Evolutionary conservation across 2,329 filamentous ascomycete species (phyloP).

Genomic region (Colletotrichum abscissum): DNA sequence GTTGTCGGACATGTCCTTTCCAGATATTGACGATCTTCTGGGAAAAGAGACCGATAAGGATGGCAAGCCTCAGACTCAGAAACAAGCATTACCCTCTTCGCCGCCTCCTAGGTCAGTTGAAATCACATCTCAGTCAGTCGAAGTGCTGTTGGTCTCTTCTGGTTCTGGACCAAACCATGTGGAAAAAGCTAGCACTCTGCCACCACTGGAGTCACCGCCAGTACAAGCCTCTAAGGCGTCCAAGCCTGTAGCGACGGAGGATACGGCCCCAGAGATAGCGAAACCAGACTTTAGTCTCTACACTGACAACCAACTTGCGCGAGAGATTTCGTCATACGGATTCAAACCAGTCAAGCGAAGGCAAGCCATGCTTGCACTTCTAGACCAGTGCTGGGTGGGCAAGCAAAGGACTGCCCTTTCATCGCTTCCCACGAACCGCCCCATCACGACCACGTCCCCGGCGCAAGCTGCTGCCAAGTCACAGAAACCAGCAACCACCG

Average conservation of each 20-base stretch:
- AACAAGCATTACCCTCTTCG: not conserved
- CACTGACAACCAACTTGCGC: constrained; percentile 71
- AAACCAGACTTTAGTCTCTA: constrained; percentile 69
- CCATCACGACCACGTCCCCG: constrained; percentile 16
- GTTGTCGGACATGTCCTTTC: constrained; percentile 23
- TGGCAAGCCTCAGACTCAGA: not conserved
- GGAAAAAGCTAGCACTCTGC: not conserved
- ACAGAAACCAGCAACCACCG: constrained; percentile 30
- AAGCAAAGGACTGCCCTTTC: constrained; percentile 49
- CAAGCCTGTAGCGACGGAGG: not conserved
- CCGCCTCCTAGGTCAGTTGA: not conserved
- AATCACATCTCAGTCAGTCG: no score
- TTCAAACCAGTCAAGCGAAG: constrained; percentile 80
- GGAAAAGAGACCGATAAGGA: not conserved
- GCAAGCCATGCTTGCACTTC: constrained; percentile 74
- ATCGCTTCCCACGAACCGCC: constrained; percentile 38
- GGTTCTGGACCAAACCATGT: not conserved
- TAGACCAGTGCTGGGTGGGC: constrained; percentile 78
- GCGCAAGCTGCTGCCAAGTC: not conserved
- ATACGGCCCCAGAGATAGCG: not conserved
- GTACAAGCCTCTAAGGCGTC: not conserved
- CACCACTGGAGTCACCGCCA: not conserved
- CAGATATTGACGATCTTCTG: constrained; percentile 32
- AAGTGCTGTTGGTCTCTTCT: not conserved
- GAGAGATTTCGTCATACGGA: constrained; percentile 71